These are phyloP conservation scores for Trapa incisa DNA, from an alignment of 345 rosid genomes.

Conservation along the genomic window DNA sequence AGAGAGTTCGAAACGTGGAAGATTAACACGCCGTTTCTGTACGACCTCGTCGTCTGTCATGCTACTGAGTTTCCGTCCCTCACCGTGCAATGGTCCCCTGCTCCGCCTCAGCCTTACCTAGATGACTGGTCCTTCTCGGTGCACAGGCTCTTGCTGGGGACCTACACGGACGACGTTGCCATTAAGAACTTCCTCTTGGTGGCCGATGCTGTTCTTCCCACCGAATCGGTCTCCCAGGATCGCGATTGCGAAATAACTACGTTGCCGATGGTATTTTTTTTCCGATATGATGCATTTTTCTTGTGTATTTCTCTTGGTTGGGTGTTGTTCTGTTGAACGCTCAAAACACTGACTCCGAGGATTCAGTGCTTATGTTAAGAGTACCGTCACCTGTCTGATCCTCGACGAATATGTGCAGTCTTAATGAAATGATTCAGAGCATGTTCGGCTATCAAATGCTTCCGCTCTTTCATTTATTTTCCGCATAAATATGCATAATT, in stretches of 20 bases:
- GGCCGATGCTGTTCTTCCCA: constrained; percentile 63
- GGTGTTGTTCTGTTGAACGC: not conserved
- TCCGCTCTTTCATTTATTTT: no score
- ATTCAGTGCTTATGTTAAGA: constrained; percentile 28
- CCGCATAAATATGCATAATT: no score
- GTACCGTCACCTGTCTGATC: not conserved
- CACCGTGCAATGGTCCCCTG: constrained; percentile 87
- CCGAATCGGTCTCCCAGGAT: constrained; percentile 23
- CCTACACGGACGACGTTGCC: constrained; percentile 38
- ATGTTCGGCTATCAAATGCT: no score
- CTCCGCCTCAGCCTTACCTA: constrained; percentile 31
- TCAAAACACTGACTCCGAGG: constrained; percentile 1
- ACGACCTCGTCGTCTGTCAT: constrained; percentile 76
- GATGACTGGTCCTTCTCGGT: constrained; percentile 38
- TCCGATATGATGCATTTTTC: not conserved
- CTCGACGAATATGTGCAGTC: not conserved
- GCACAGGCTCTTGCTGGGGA: constrained; percentile 74
- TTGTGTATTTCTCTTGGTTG: not conserved
- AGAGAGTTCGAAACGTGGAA: constrained; percentile 84
- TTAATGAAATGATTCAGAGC: not conserved
- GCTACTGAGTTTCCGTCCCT: constrained; percentile 95
- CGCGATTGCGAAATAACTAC: constrained; percentile 22
- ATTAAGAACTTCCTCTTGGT: constrained; percentile 60
- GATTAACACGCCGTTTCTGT: constrained; percentile 81
- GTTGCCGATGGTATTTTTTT: constrained; percentile 38